Evolutionary conservation across 257 asterid species (phyloP), one percentile per base, ranked within the genome.

Genomic region (Ajuga chamaepitys): DNA sequence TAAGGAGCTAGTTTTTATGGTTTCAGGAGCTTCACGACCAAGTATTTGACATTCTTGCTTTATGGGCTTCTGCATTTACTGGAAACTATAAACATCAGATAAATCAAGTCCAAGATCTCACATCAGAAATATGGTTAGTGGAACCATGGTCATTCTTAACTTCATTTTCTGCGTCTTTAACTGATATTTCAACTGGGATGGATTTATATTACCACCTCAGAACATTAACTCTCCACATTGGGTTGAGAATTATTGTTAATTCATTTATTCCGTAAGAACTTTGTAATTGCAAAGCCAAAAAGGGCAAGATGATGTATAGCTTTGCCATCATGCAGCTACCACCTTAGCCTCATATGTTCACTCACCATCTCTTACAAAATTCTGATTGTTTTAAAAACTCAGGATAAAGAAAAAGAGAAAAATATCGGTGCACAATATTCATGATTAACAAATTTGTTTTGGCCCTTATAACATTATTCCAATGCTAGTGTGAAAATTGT

Each of bases 11-110:
- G n/a, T 59, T 73, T 73, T 75, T 64, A 57, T 83, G 68, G 61
- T 70, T 77, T 79, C 83, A 94, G 99, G 99, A 90, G 83, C 86
- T 90, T 61, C 86, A 84, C 30, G 95, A 86, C 73, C 96, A 94
- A 74, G 96, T 86, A 75, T 94, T 94, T 71, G 97, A 94, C 81
- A 83, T 94, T 73, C 95, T 94, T 58, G 91, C 96, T 22, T 67
- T 94, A 64, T 94, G 99, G 99, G 87, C 96, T 45, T 76, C 96
- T 47, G 65, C 84, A 70, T 94, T 94, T 72, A 81, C 76, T 65
- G 87, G 87, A 73, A 82, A 82, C 79, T 77, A 74, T 56, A 84
- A 79, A 70, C 73, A 71, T 40, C 78, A 76, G 56, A 74, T 80
- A 47, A 80, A 62, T 71, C 84, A 79, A 62, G 56, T 71, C 18